Evolutionary conservation across 768 basidiomycete species (phyloP), one percentile per base, ranked within the genome.

Genomic region (Termitomyces bulborhizus): DNA sequence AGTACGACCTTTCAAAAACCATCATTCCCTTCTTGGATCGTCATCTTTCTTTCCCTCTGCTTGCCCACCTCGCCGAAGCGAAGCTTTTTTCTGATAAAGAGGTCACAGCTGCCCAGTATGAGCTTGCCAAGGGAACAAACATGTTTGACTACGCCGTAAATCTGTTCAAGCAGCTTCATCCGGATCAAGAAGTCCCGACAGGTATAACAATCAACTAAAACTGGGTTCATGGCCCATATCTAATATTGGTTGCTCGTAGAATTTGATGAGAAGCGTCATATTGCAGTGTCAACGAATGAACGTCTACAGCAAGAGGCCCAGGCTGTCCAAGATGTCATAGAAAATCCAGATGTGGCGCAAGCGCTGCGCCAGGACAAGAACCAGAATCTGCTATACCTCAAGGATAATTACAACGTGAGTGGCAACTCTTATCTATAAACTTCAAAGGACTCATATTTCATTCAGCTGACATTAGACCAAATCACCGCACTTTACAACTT

Each of bases 401-500:
- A 92, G 73, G 93, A 96, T 54, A 86, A 95, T 68, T 95, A 95
- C 73, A 77, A 80, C 59, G 94, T 96, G 66, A 62, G 86, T 71
- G 37, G 7, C 37, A 6, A 9, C 15, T 8, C n/a, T 7, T 6
- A 4, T 36, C 16, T 18, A 49, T 15, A 16, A 26, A 16, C n/a
- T 40, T 6, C 21, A 12, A 18, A 21, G 6, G 32, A 15, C 46
- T 54, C n/a, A 58, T 27, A 1, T 3, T 27, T 0, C 54, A 39
- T 62, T 0, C 70, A 98, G 96, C 84, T 99, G 55, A 93, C 90
- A 15, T 76, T 94, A 57, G 94, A 96, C 56, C 92, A 97, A 83
- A 97, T 98, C 68, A 90, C 86, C 42, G 90, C 91, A 1, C 77
- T 99, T 8, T 98, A 99, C 78, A 93, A 94, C 74, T 98, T 96